A percentile compares a stretch with the other conserved stretches of the same genome.
Evolutionary conservation across 2,329 filamentous ascomycete species (phyloP).

Genomic region (Penicillium olsonii): DNA sequence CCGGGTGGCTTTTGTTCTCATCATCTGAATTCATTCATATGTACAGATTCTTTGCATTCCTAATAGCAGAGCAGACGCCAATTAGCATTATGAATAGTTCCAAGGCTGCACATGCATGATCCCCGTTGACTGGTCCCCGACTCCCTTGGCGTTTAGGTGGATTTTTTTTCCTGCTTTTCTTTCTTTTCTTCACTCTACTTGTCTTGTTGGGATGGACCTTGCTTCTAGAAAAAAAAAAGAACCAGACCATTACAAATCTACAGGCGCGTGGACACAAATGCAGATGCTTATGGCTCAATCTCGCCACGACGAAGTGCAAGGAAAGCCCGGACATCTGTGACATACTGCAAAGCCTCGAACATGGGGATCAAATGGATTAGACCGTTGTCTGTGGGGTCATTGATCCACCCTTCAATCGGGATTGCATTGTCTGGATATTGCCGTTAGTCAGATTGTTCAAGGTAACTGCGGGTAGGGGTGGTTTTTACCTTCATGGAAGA

Average conservation of each 20-base stretch:
- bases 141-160: not conserved
- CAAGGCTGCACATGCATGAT: conserved; percentile 7
- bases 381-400: conserved; percentile 94
- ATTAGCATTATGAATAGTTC: conserved; percentile 10
- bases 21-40: not conserved
- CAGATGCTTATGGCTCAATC: conserved; percentile 35
- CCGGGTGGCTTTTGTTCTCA: not conserved
- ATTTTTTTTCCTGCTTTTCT: not conserved
- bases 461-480: conserved; percentile 3
- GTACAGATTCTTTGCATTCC: conserved; percentile 4
- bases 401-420: conserved; percentile 99
- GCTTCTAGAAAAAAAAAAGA: conserved; percentile 11
- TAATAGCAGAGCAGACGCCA: conserved; percentile 1
- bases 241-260: conserved; percentile 24
- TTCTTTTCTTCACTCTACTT: conserved; percentile 1
- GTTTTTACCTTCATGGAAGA: conserved; percentile 89
- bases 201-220: conserved; percentile 8
- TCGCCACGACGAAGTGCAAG: conserved; percentile 87
- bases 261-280: conserved; percentile 17
- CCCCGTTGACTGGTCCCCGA: not conserved
- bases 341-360: conserved; percentile 92
- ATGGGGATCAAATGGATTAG: conserved; percentile 89
- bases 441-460: conserved; percentile 8
- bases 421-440: conserved; percentile 82
- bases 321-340: conserved; percentile 89